phyloP scores from a whole-genome alignment of 495 filamentous ascomycete species.

The Penicillium canescens region DNA sequence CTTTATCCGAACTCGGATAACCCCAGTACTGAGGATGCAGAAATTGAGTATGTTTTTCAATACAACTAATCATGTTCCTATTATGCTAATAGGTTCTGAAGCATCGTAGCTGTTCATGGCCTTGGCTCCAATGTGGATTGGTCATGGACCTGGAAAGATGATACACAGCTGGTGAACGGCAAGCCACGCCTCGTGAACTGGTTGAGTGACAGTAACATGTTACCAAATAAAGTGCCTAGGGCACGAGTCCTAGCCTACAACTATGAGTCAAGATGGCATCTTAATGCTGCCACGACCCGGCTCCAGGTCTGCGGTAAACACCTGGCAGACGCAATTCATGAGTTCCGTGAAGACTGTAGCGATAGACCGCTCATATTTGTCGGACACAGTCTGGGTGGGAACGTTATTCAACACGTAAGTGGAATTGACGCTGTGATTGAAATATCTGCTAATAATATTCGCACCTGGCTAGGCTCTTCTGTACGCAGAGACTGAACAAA shows the following conservation, averaged over 20 bases:
- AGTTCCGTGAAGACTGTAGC: neutral
- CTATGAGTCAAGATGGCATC: slow-evolving; percentile 3
- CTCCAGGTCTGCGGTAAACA: neutral
- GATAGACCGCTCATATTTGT: slow-evolving; percentile 1
- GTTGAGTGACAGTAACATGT: slow-evolving; percentile 2
- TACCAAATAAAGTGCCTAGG: neutral
- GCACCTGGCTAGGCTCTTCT: neutral
- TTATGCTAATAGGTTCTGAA: neutral
- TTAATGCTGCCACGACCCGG: slow-evolving; percentile 1
- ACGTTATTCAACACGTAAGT: slow-evolving; percentile 5
- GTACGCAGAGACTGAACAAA: neutral
- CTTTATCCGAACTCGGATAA: neutral
- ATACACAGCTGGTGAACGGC: neutral
- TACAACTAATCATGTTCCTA: neutral
- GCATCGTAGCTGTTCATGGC: slow-evolving; percentile 3
- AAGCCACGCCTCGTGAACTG: slow-evolving; percentile 4
- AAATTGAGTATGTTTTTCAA: neutral
- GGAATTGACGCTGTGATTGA: too few relatives aligned
- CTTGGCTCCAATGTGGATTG: slow-evolving; percentile 4
- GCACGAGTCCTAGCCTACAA: slow-evolving; percentile 1
- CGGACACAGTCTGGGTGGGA: slow-evolving; percentile 3
- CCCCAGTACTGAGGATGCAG: neutral
- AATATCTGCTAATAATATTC: too few relatives aligned
- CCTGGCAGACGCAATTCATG: neutral
- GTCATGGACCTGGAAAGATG: slow-evolving; percentile 8